Base-by-base conservation (phyloP, 2,329 filamentous ascomycete genomes). In the Epichloe festucae region DNA sequence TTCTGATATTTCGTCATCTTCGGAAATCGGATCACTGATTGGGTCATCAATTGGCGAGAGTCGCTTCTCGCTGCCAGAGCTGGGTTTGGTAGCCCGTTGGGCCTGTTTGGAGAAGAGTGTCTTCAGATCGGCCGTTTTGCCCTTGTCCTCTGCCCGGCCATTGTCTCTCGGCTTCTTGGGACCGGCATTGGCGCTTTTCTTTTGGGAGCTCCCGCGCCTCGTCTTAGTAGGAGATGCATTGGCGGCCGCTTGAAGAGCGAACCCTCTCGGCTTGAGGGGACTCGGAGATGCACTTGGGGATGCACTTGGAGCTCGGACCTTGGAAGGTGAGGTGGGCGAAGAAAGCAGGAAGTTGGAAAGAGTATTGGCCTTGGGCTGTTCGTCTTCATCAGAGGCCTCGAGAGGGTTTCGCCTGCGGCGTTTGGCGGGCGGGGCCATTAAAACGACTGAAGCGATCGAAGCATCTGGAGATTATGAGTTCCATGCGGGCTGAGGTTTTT, bases 61-160 rank as follows among this genome's bases (percentile, higher is more conserved):
- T 44, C 59, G 61, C 46, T 59, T 60, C 15, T 65, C 64, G 45
- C 59, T 62, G 8, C 57, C 56, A 3, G 60, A 60, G n/a, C 65
- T 60, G 2, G 64, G 58, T 50, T 63, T 66, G 36, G 69, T 62
- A 19, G 70, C 70, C 40, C 70, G 73, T 55, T 81, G 76, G 7
- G 74, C 74, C 61, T 84, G 81, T 48, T 73, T 81, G 17, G 79
- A 81, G 57, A 84, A 84, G 17, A 84, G 70, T 0, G 76, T 73
- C 59, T 75, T 70, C 14, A 84, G 68, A 57, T 84, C 75, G 3
- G 72, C 78, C 6, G 74, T 75, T 55, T 75, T 78, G 5, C 72
- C 73, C 56, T 73, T 78, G 49, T 77, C 75, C 6, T 72, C 71
- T 5, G 63, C 54, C 54, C 71, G 74, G n/a, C 59, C 61, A 40